Evolutionary conservation across 768 basidiomycete species (phyloP), one percentile per base, ranked within the genome.

Genomic region (Tricholomella constricta): DNA sequence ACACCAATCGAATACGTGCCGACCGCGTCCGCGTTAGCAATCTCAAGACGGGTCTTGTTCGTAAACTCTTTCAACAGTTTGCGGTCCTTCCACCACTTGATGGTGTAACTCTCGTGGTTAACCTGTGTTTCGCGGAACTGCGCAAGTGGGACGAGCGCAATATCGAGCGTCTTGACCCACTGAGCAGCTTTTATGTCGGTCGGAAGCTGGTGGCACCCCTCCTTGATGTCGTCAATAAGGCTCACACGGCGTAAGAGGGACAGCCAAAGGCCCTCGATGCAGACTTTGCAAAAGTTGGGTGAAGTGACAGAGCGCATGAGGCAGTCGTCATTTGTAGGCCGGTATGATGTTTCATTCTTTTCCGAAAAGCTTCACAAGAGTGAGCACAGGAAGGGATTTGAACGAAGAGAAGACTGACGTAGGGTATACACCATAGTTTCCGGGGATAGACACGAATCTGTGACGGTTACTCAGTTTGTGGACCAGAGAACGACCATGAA

Each of bases 241-340:
- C 72, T 74, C 48, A 91, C 69, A 31, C 78, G 78, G 37, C 69
- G 66, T 7, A 90, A 75, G 19, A 90, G 80, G 15, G 81, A 74
- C 42, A 81, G 69, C 89, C 90, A 91, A 27, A 91, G 80, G 5
- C 80, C 87, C 57, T 91, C 90, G 12, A 80, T 61, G 62, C 90
- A 92, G 45, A 81, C 84, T 57, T 75, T 82, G 75, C 90, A 91
- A 64, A 91, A 88, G 62, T 86, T 80, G 49, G 88, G 84, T 0
- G 79, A 76, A 25, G 79, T 83, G 36, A 89, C 84, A 48, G 72
- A 71, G 36, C 90, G 87, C 90, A 92, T 91, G 42, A 91, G 81
- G 64, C 90, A 91, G 65, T 84, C 86, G 54, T 89, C 84, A 57
- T 90, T 89, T 2, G 89, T 91, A 3, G 90, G 90, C n/a, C 90